Evolutionary conservation across 495 filamentous ascomycete species (phyloP).

Genomic region (Neurospora sp.): DNA sequence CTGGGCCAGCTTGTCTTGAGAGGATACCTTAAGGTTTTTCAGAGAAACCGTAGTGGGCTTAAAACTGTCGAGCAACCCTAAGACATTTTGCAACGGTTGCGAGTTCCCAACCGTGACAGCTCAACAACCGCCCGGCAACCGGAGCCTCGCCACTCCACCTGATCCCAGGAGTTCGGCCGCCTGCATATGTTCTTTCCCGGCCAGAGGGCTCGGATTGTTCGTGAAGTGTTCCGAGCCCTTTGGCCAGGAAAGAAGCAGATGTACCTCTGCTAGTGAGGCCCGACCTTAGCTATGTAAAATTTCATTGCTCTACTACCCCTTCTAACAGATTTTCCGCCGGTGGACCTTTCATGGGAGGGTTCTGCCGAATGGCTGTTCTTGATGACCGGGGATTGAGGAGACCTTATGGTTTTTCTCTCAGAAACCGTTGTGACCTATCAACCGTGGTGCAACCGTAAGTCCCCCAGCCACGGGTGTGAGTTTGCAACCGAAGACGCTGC

Average conservation of each 20-base stretch:
- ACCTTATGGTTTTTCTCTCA: neutral
- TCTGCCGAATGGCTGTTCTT: neutral
- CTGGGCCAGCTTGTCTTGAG: too few species aligned
- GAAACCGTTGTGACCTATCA: neutral
- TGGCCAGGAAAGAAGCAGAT: neutral
- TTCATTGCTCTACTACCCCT: neutral
- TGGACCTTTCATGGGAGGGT: neutral
- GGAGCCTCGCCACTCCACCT: neutral
- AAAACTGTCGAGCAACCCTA: too few species aligned
- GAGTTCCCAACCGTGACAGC: neutral
- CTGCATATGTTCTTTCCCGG: neutral
- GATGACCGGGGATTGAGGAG: neutral
- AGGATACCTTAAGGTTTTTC: neutral
- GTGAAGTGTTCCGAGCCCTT: too few species aligned
- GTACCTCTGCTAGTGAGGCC: neutral
- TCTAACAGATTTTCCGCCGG: neutral
- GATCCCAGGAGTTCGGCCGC: neutral
- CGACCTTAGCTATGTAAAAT: neutral
- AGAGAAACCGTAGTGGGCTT: neutral
- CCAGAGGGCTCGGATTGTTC: neutral
- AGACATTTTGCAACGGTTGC: too few species aligned
- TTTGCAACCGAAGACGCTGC: neutral
- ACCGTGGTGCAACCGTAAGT: neutral
- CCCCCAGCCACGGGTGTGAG: neutral
- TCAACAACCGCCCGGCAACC: neutral